A percentile compares a stretch with the other conserved stretches of the same genome.
These are phyloP conservation scores for Pyrus pyrifolia DNA, from an alignment of 306 rosid species.

Conservation along the genomic window DNA sequence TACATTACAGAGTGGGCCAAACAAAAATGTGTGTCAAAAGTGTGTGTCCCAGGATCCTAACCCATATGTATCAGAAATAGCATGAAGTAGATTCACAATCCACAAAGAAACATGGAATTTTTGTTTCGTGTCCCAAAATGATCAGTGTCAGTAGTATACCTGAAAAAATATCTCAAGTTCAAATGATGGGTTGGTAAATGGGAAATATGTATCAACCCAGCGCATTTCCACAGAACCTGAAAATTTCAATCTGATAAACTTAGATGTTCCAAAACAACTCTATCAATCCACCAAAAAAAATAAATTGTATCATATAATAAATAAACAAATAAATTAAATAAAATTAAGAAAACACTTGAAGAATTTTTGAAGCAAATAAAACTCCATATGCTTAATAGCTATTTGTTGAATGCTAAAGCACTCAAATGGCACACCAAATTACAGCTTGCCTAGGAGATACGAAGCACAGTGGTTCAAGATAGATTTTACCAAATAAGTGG, in stretches of 20 bases:
- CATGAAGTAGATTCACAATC: not conserved
- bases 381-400: not conserved
- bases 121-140: not conserved
- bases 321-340: not conserved
- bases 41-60: too few species aligned
- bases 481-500: slow-evolving; percentile 74
- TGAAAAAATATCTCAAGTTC: slow-evolving; percentile 93
- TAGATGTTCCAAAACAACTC: slow-evolving; percentile 1
- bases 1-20: too few species aligned
- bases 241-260: slow-evolving; percentile 10
- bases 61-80: not conserved
- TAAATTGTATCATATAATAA: not conserved
- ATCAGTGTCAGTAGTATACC: slow-evolving; percentile 33
- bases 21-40: too few species aligned
- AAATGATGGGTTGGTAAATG: slow-evolving; percentile 90
- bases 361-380: not conserved
- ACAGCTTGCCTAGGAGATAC: not conserved
- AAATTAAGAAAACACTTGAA: not conserved
- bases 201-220: slow-evolving; percentile 95
- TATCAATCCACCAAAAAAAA: not conserved
- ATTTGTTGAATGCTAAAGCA: not conserved
- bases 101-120: not conserved
- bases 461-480: not conserved
- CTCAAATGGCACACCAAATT: not conserved
- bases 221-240: slow-evolving; percentile 96